Evolutionary conservation across 2,329 filamentous ascomycete genomes (phyloP).

Genomic region (Hysterium pulicare): DNA sequence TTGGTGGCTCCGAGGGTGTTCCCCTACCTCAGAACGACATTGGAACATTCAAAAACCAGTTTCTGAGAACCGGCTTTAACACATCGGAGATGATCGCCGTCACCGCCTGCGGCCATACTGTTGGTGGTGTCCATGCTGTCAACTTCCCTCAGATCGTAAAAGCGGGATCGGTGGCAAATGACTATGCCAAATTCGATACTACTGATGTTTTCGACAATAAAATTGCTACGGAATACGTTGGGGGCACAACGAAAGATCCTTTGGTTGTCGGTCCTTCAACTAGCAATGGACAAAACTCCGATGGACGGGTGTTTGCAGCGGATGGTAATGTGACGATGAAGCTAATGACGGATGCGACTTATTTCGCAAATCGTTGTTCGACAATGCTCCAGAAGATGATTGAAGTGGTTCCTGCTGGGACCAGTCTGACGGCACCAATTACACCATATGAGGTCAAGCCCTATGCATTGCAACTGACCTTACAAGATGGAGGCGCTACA

Average conservation of each 20-base stretch:
- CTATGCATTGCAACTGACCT: conserved; percentile 53
- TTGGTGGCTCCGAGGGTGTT: conserved; percentile 49
- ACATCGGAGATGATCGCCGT: conserved; percentile 58
- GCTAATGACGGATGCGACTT: conserved; percentile 43
- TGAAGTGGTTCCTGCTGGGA: conserved; percentile 54
- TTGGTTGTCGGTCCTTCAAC: conserved; percentile 53
- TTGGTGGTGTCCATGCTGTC: conserved; percentile 57
- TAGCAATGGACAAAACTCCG: conserved; percentile 48
- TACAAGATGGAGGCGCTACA: conserved; percentile 48
- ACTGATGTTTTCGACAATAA: conserved; percentile 54
- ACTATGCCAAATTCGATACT: conserved; percentile 48
- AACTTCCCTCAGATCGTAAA: conserved; percentile 55
- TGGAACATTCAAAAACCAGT: conserved; percentile 53
- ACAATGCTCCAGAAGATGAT: conserved; percentile 59
- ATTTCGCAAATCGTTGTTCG: conserved; percentile 50
- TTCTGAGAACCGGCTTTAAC: conserved; percentile 57
- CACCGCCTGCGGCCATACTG: conserved; percentile 59
- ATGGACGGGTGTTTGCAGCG: conserved; percentile 55
- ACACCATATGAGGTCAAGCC: conserved; percentile 60
- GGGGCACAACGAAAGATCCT: conserved; percentile 53
- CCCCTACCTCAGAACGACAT: conserved; percentile 57
- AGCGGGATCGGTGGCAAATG: conserved; percentile 42
- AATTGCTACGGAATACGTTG: conserved; percentile 56
- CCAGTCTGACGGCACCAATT: conserved; percentile 52
- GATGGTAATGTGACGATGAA: conserved; percentile 56